Evolutionary conservation across 345 rosid genomes (phyloP), one percentile per base, ranked within the genome.

Genomic region (Erodium maritimum): DNA sequence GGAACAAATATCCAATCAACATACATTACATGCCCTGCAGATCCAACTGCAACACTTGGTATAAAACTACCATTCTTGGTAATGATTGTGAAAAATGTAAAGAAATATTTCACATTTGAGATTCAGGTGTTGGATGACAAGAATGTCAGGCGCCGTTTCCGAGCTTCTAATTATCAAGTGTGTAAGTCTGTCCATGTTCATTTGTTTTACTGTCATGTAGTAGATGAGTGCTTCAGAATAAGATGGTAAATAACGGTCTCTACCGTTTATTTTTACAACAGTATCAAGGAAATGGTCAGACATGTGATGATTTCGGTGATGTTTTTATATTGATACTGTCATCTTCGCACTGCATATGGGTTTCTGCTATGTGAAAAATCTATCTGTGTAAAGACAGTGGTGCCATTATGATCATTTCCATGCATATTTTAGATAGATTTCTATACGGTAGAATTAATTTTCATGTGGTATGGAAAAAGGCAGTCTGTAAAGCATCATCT

Each of bases 101-200:
- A 87, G 75, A 89, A 89, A 63, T 93, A 85, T 73, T 87, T 93
- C 78, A 77, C 97, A 5, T 89, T 93, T 68, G 99, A 93, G 83
- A 85, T 93, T 73, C 99, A 93, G 64, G 80, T 93, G 66, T 76
- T 93, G 64, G 99, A 93, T 56, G 99, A 93, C 71, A 93, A 93
- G 91, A 93, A 87, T 52, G 97, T 93, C 50, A 79, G 99, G 58
- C 69, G 99, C 25, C 95, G 99, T 59, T 93, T 93, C 67, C 86
- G 97, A 22, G 87, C 99, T 83, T 93, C 99, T 78, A 93, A 89
- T 72, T 93, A 83, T 73, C 99, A 93, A 83, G 99, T 93, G 66
- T 82, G 99, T 83, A 72, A 73, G 83, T 83, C 72, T 73, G 69
- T 75, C 82, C 79, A 56, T 71, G 63, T 69, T 33, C 4, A 21